phyloP scores from a whole-genome alignment of 371 early-diverging fungal species.

The Mucor racemosus region DNA sequence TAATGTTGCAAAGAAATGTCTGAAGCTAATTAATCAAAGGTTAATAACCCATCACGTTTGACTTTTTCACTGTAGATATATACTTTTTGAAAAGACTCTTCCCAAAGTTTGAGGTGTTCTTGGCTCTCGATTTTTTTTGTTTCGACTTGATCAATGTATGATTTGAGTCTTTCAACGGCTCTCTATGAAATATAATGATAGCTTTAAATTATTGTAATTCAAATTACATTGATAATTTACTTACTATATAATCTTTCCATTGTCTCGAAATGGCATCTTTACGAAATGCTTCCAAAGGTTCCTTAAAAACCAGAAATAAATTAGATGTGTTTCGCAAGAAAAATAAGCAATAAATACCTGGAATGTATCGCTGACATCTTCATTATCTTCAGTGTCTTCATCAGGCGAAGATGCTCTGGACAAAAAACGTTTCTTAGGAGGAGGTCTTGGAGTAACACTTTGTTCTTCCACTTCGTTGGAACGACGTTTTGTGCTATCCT shows the following conservation, averaged over 20 bases:
- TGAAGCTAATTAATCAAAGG: constrained; percentile 18
- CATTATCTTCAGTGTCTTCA: constrained; percentile 21
- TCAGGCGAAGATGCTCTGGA: constrained; percentile 26
- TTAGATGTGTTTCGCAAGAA: background rate
- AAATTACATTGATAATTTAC: background rate
- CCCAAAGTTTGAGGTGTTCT: constrained; percentile 22
- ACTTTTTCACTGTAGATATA: background rate
- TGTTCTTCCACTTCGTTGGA: constrained; percentile 34
- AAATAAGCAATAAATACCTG: constrained; percentile 15
- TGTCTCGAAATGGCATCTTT: constrained; percentile 37
- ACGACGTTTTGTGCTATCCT: constrained; percentile 35
- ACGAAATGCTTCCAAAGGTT: constrained; percentile 37
- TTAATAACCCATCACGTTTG: background rate
- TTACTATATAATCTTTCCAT: constrained; percentile 38
- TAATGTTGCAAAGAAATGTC: constrained; percentile 22
- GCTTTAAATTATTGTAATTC: background rate
- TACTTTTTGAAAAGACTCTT: constrained; percentile 31
- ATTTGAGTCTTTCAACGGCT: constrained; percentile 26
- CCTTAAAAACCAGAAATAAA: constrained; percentile 11
- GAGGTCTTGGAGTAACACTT: constrained; percentile 31
- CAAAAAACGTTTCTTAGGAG: constrained; percentile 37
- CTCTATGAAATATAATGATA: constrained; percentile 19
- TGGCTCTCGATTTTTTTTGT: constrained; percentile 14
- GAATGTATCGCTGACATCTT: constrained; percentile 27
- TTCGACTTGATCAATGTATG: constrained; percentile 24